A percentile compares a stretch with the other conserved stretches of the same genome.
These are phyloP conservation scores for Nicotiana tabacum DNA, from an alignment of 257 asterid genomes.

Conservation along the genomic window DNA sequence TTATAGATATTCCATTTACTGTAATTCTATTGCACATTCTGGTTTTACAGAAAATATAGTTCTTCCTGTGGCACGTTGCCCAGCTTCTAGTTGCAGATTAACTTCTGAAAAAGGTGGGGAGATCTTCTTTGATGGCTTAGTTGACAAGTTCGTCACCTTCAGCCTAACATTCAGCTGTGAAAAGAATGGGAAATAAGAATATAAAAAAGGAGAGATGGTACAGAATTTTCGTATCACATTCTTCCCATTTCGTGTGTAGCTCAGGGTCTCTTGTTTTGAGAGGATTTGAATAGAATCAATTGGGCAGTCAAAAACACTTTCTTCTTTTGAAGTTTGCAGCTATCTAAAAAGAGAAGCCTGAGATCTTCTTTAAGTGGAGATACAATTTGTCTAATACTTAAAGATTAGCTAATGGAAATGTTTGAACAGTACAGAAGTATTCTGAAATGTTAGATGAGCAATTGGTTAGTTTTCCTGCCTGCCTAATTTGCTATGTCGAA, in stretches of 20 bases:
- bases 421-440: not conserved
- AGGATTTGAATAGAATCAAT: not conserved
- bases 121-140: conserved; percentile 19
- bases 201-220: not conserved
- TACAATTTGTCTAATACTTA: not conserved
- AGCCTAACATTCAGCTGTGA: conserved; percentile 7
- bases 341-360: not conserved
- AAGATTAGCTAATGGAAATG: not conserved
- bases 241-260: not conserved
- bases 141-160: conserved; percentile 24
- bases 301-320: not conserved
- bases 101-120: conserved; percentile 40
- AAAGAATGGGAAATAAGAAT: not conserved
- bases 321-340: not conserved
- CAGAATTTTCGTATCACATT: not conserved
- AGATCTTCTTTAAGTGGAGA: not conserved
- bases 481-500: not conserved
- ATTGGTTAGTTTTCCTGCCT: not conserved
- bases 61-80: conserved; percentile 45
- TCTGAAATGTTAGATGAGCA: not conserved
- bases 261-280: not conserved
- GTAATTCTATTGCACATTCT: conserved; percentile 7
- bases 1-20: not conserved
- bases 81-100: conserved; percentile 51
- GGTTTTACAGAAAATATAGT: conserved; percentile 44